Percentiles rank a stretch among this genome's conserved stretches.
Conservation (phyloP, 2,329 filamentous ascomycete species). For the Exophiala sideris region DNA sequence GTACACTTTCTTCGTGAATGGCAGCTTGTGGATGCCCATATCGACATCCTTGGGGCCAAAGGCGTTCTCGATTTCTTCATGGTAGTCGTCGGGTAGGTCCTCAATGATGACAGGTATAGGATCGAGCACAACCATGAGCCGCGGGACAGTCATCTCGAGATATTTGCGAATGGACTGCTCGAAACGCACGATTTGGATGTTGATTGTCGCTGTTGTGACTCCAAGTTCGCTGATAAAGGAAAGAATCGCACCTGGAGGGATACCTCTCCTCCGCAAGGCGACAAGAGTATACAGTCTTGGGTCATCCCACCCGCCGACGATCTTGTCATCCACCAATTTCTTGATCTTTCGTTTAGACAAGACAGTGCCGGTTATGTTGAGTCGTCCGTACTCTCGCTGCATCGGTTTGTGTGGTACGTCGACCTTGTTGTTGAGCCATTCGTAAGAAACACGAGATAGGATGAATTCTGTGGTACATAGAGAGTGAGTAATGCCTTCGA, state of each 20-base stretch:
- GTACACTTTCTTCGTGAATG: constrained; percentile 74
- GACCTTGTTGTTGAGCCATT: constrained; percentile 79
- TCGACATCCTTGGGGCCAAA: constrained; percentile 76
- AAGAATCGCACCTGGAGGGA: constrained; percentile 83
- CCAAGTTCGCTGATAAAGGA: constrained; percentile 89
- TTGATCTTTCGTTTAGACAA: constrained; percentile 82
- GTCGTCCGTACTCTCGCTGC: constrained; percentile 78
- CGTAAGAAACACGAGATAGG: constrained; percentile 79
- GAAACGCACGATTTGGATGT: constrained; percentile 78
- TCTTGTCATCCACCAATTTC: constrained; percentile 71
- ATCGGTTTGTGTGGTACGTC: constrained; percentile 79
- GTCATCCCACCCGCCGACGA: constrained; percentile 86
- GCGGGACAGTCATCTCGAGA: constrained; percentile 81
- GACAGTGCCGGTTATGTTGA: constrained; percentile 80
- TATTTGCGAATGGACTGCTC: constrained; percentile 82
- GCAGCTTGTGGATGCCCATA: constrained; percentile 52
- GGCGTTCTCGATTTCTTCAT: constrained; percentile 64
- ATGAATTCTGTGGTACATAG: constrained; percentile 93
- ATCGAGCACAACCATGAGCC: constrained; percentile 84
- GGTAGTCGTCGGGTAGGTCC: constrained; percentile 66
- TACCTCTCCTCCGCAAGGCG: constrained; percentile 74
- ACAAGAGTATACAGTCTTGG: constrained; percentile 86
- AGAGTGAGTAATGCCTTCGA: constrained; percentile 87
- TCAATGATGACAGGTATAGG: constrained; percentile 80
- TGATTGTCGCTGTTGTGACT: constrained; percentile 75